Evolutionary conservation across 192 early-diverging fungal species (phyloP).

Genomic region (Thamnidium elegans): DNA sequence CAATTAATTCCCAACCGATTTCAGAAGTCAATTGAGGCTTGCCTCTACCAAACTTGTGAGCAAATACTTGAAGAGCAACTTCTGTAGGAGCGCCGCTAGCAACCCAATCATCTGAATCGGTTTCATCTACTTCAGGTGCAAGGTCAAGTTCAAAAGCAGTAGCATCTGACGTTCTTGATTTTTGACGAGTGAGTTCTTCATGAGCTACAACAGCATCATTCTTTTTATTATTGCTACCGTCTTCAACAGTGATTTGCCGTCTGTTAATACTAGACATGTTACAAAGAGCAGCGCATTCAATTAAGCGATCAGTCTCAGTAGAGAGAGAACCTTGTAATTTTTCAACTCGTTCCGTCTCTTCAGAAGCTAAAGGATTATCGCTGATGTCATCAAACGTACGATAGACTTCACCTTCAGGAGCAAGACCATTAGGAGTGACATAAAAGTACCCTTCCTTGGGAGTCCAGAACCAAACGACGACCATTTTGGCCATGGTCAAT

Average conservation of each 20-base stretch:
- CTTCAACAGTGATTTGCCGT: background rate
- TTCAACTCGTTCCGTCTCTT: background rate
- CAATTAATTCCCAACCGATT: constrained; percentile 45
- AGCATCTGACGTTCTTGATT: background rate
- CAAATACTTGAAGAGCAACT: constrained; percentile 84
- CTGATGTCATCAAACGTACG: background rate
- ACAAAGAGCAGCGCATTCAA: constrained; percentile 73
- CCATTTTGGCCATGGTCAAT: constrained; percentile 94
- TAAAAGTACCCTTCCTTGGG: constrained; percentile 66
- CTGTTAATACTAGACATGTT: constrained; percentile 72
- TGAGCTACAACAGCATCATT: background rate
- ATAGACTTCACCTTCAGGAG: constrained; percentile 55
- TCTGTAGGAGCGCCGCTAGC: constrained; percentile 92
- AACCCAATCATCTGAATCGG: constrained; percentile 57
- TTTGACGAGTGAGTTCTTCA: no score
- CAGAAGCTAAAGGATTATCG: background rate
- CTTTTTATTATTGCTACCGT: background rate
- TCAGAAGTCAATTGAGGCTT: constrained; percentile 57
- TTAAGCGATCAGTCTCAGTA: constrained; percentile 26
- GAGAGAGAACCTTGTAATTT: background rate
- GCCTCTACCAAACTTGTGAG: constrained; percentile 73
- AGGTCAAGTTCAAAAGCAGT: background rate
- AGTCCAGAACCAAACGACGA: constrained; percentile 79
- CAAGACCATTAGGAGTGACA: constrained; percentile 58
- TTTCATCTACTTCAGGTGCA: background rate